Conservation (phyloP, 305 asterid species). For the Fraxinus velutina region DNA sequence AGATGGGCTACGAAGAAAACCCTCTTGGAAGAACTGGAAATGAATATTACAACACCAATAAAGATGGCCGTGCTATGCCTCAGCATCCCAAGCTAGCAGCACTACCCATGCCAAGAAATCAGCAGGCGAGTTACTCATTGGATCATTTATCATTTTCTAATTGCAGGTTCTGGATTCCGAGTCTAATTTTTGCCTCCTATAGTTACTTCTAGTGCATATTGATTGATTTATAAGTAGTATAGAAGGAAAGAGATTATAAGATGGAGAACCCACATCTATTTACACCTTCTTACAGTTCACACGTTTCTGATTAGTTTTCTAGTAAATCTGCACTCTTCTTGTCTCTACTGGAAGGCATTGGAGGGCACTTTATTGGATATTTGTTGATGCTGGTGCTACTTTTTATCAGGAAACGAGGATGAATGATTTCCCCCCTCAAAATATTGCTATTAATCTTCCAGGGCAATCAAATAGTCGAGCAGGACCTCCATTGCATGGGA, state of each 20-base stretch:
- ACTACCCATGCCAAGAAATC: conserved; percentile 65
- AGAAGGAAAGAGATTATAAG: neutral
- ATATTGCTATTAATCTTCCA: conserved; percentile 45
- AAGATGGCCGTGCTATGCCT: conserved; percentile 48
- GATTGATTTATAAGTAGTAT: neutral
- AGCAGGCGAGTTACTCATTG: conserved; percentile 48
- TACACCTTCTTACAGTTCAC: neutral
- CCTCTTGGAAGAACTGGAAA: conserved; percentile 58
- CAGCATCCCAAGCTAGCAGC: conserved; percentile 88
- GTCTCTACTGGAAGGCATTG: neutral
- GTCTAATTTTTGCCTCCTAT: neutral
- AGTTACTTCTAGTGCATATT: neutral
- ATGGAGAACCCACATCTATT: neutral
- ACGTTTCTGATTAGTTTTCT: neutral
- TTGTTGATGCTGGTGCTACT: conserved; percentile 20
- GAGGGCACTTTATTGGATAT: conserved; percentile 11
- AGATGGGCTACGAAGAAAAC: conserved; percentile 58
- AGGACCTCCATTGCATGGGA: conserved; percentile 61
- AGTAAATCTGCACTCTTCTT: neutral
- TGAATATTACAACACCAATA: conserved; percentile 47
- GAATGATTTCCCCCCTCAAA: conserved; percentile 58
- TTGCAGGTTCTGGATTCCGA: neutral
- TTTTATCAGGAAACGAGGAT: conserved; percentile 62
- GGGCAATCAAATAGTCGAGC: conserved; percentile 48
- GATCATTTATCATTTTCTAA: neutral